A percentile compares a stretch with the other conserved stretches of the same genome.
Evolutionary conservation across 2,329 filamentous ascomycete genomes (phyloP).

Genomic region (Penicillium sp.): DNA sequence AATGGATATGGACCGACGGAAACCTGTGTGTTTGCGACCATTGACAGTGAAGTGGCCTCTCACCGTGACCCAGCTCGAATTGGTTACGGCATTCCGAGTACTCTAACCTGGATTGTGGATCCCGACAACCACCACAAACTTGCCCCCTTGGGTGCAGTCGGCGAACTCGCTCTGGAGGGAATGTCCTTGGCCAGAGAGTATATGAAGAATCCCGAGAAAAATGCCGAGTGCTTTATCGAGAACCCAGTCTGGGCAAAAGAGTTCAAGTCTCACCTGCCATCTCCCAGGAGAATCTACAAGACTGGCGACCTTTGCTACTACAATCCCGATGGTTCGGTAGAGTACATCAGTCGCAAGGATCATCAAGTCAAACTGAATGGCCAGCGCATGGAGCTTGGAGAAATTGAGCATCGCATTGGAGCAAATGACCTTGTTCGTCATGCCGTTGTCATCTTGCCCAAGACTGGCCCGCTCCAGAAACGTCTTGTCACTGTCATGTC

Average conservation of each 20-base stretch:
- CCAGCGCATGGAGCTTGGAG: constrained; percentile 62
- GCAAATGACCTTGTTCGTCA: constrained; percentile 37
- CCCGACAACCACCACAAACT: constrained; percentile 32
- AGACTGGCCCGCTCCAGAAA: constrained; percentile 43
- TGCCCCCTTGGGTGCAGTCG: constrained; percentile 38
- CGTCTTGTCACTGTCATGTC: constrained; percentile 49
- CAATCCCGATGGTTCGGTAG: constrained; percentile 34
- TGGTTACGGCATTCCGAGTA: constrained; percentile 28
- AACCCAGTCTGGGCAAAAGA: constrained; percentile 28
- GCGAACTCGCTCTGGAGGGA: constrained; percentile 41
- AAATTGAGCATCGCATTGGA: constrained; percentile 44
- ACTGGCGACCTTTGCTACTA: constrained; percentile 36
- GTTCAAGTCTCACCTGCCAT: constrained; percentile 11
- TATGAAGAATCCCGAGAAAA: constrained; percentile 39
- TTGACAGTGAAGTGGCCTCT: constrained; percentile 30
- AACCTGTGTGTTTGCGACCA: constrained; percentile 32
- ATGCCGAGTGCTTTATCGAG: constrained; percentile 30
- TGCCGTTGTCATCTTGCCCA: constrained; percentile 46
- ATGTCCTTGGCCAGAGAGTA: constrained; percentile 42
- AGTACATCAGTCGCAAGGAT: constrained; percentile 60
- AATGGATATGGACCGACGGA: constrained; percentile 43
- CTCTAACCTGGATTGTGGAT: constrained; percentile 37
- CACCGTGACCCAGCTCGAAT: constrained; percentile 27
- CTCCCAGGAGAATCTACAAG: constrained; percentile 26
- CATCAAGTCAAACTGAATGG: constrained; percentile 67